phyloP scores from a whole-genome alignment of 1,284 basidiomycete species.

The Naganishia albida region DNA sequence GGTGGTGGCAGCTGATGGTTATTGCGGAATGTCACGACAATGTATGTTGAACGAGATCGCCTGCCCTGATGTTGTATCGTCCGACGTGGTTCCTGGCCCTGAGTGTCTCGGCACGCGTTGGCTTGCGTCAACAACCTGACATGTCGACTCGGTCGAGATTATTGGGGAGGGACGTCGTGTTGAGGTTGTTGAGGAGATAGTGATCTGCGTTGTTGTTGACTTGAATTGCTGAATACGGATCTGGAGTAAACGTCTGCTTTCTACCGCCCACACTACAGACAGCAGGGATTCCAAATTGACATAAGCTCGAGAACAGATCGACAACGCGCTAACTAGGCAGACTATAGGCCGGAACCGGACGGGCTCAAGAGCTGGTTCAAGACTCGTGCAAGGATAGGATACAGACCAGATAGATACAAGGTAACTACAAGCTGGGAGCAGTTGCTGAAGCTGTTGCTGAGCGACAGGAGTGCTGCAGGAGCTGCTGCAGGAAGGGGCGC shows the following conservation, averaged over 20 bases:
- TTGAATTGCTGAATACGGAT: background rate
- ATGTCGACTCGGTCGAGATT: background rate
- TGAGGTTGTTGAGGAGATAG: background rate
- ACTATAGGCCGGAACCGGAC: constrained; percentile 12
- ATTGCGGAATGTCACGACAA: background rate
- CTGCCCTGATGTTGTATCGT: background rate
- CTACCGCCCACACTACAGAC: background rate
- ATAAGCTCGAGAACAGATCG: constrained; percentile 21
- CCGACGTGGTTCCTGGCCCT: constrained; percentile 19
- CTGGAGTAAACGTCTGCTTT: background rate
- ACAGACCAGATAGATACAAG: no score
- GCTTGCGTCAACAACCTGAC: no score
- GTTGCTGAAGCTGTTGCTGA: no score
- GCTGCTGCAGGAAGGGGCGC: no score
- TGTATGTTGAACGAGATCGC: background rate
- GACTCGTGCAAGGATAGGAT: no score
- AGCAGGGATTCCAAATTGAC: background rate
- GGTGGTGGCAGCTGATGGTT: background rate
- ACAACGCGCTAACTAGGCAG: background rate
- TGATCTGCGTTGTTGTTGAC: background rate
- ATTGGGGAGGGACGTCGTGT: background rate
- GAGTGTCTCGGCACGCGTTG: constrained; percentile 23
- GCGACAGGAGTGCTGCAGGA: no score
- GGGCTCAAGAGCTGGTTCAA: no score
- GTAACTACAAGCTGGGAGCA: no score